Evolutionary conservation across 352 stramenopile genomes (phyloP), one percentile per base, ranked within the genome.

Genomic region (Aphanomyces stellatus): DNA sequence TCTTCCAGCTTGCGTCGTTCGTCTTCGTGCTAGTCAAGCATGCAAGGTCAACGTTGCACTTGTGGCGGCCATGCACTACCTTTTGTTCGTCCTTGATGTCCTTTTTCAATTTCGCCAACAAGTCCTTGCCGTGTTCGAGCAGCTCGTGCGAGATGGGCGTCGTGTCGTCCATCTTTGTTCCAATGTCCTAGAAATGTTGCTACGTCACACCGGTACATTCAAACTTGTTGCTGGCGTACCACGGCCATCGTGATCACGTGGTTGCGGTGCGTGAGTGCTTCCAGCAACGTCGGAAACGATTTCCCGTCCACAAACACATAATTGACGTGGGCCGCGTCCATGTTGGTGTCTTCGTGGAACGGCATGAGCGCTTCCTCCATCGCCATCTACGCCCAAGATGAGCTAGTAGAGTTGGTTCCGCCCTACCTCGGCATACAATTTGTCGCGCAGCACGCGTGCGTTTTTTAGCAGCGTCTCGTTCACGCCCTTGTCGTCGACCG

Each of bases 21-120:
- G 3, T 92, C 83, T 65, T 92, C 74, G 64, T 78, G 80, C 66
- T 90, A 90, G 10, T 69, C 71, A 31, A 56, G 7, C n/a, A 11
- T 46, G 3, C 28, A 30, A 24, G 5, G 3, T 60, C 17, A 6
- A 25, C 60, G 0, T 17, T 13, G 15, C 13, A 35, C 41, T 7
- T 25, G 6, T 19, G 40, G n/a, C 2, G 15, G 1, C 37, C 4
- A 2, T n/a, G 34, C n/a, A 0, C n/a, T 43, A 67, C 60, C 60
- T 67, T 67, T 59, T 67, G 60, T 64, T 93, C 85, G 17, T 92
- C 85, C 30, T 84, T 84, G 35, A 91, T 78, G 33, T 91, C 83
- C 51, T 91, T 90, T 68, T 91, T 93, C 10, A 92, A 73, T 57
- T 91, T 85, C 63, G 90, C 90, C 24, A 91, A 69, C 13, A 81